Evolutionary conservation across 2,329 filamentous ascomycete species (phyloP).

Genomic region (Ophiocordyceps unilateralis): DNA sequence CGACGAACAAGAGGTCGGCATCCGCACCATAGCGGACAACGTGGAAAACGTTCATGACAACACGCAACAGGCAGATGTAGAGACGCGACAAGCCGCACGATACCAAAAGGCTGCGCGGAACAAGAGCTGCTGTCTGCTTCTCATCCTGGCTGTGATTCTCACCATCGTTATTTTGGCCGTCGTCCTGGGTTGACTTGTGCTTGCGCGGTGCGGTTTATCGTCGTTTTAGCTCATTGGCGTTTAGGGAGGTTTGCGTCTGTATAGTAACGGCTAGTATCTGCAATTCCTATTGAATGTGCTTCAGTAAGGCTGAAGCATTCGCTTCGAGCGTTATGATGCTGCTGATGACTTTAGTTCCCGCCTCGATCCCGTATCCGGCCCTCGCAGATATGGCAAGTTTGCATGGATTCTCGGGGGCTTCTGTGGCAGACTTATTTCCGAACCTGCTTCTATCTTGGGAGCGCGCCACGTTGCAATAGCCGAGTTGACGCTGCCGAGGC

Average conservation of each 20-base stretch:
- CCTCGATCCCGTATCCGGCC: constrained; percentile 1
- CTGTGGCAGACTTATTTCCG: neutral
- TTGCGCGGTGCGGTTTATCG: neutral
- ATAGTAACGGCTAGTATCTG: constrained; percentile 4
- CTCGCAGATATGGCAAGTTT: constrained; percentile 9
- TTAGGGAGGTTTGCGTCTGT: constrained; percentile 3
- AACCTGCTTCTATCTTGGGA: constrained; percentile 1
- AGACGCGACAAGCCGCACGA: constrained; percentile 68
- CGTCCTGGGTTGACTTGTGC: constrained; percentile 43
- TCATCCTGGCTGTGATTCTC: constrained; percentile 78
- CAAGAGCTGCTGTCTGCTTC: constrained; percentile 80
- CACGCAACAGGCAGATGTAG: constrained; percentile 69
- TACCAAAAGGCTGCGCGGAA: constrained; percentile 93
- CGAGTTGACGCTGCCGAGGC: constrained; percentile 16
- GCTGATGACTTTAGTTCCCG: neutral
- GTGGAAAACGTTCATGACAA: constrained; percentile 69
- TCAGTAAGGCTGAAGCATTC: too few relatives aligned
- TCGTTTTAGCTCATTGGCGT: constrained; percentile 2
- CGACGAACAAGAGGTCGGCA: constrained; percentile 71
- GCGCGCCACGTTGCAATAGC: constrained; percentile 10
- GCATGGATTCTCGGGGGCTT: neutral
- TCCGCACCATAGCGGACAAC: constrained; percentile 78
- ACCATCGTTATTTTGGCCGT: constrained; percentile 81
- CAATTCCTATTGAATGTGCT: neutral
- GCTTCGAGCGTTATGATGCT: neutral